Base-by-base conservation (phyloP, 2,329 filamentous ascomycete species). In the Talaromyces sp. region DNA sequence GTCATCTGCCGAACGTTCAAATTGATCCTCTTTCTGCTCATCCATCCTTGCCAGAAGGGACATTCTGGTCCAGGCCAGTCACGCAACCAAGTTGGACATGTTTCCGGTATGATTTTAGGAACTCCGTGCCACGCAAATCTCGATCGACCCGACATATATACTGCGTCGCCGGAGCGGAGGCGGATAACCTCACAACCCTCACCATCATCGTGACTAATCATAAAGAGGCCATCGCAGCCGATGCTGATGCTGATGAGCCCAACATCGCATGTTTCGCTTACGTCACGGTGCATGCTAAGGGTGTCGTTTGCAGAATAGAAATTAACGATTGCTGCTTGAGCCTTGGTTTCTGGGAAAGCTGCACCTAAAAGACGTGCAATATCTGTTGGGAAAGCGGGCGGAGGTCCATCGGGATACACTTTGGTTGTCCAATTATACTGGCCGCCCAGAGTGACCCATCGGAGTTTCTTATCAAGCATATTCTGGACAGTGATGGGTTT, bases 341-440 rank as follows among this genome's bases (percentile, higher is more conserved):
- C 86, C 58, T 83, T 80, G 15, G 93, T 95, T 11, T 86, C 81
- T 0, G 92, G 90, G 67, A 96, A 98, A 0, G 95, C 75, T 0
- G 76, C 76, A 60, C 86, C 81, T 0, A 97, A 78, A 8, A 96
- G 83, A 1, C 71, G 73, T 4, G 86, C 85, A 55, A 96, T 82
- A 70, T 96, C 92, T 1, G 73, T 47, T 0, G 93, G 93, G 68
- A 97, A 97, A 0, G 78, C 69, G 0, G 91, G 91, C 0, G 90
- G 88, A 3, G 73, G 63, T n/a, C 83, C 81, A 10, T 80, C 73
- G 0, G 93, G 92, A 71, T 98, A 98, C 13, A 85, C 78, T 66
- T 96, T 93, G 61, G 86, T 85, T 0, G 92, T 96, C 95, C 93
- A 98, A 78, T 98, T 91, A 74, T 98, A 98, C 74, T 98, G 95